These are phyloP conservation scores for Sclerotinia minor DNA, from an alignment of 2,329 filamentous ascomycete genomes.

Conservation along the genomic window DNA sequence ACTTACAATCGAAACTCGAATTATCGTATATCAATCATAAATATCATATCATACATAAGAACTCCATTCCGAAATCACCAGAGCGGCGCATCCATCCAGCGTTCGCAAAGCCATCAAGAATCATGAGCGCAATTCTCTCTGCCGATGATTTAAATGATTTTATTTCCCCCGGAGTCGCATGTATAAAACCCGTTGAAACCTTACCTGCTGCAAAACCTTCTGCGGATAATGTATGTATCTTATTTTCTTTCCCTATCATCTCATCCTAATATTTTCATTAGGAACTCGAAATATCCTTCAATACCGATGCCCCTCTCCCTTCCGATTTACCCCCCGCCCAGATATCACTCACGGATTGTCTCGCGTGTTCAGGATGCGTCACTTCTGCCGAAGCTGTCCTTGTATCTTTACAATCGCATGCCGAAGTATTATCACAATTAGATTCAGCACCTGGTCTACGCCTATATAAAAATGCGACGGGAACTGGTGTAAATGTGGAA, in stretches of 20 bases:
- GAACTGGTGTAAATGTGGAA: conserved; percentile 47
- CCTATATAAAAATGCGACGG: conserved; percentile 31
- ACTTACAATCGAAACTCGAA: neutral
- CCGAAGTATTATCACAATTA: conserved; percentile 81
- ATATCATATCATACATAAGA: neutral
- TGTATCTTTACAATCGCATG: conserved; percentile 89
- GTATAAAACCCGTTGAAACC: conserved; percentile 96
- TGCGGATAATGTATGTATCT: conserved; percentile 46
- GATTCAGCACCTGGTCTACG: conserved; percentile 60
- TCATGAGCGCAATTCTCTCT: conserved; percentile 96
- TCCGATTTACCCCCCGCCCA: conserved; percentile 70
- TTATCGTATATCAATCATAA: neutral
- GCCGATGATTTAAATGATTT: conserved; percentile 98
- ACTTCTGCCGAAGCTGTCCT: conserved; percentile 97
- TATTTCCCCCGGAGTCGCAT: conserved; percentile 94
- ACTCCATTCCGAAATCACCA: neutral
- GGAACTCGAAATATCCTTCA: conserved; percentile 84
- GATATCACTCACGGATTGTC: conserved; percentile 94
- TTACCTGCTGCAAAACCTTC: conserved; percentile 63
- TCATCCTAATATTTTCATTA: conserved; percentile 12
- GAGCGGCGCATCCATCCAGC: conserved; percentile 31
- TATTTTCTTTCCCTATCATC: neutral
- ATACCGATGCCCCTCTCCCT: conserved; percentile 67
- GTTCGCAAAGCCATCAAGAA: conserved; percentile 25
- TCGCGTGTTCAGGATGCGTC: conserved; percentile 96